Percentiles rank a stretch among this genome's conserved stretches.
phyloP scores from a whole-genome alignment of 139 green algal genomes.

The Zygnema circumcarinatum region DNA sequence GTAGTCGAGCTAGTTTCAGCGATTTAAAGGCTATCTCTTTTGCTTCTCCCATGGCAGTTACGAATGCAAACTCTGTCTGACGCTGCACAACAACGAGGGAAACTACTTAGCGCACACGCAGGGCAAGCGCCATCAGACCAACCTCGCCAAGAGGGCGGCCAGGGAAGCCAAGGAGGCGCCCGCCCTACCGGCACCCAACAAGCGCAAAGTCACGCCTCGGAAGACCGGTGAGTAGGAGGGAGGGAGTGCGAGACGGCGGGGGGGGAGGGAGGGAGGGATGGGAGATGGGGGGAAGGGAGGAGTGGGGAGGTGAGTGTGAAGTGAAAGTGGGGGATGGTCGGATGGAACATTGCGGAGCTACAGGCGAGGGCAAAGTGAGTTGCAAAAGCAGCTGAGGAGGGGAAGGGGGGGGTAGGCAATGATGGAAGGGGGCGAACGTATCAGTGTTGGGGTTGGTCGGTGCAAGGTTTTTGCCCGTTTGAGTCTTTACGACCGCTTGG shows the following conservation, averaged over 20 bases:
- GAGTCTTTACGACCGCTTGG: no score
- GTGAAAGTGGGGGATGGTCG: no score
- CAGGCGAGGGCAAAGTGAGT: no score
- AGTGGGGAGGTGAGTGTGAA: neutral
- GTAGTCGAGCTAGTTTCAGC: no score
- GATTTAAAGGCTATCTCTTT: no score
- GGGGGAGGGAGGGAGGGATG: neutral
- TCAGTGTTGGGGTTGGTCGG: no score
- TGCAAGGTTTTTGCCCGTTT: no score
- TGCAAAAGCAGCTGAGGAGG: no score
- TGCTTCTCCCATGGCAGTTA: constrained; percentile 70
- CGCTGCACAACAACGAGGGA: constrained; percentile 98
- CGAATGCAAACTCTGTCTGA: constrained; percentile 97
- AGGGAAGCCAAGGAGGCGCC: constrained; percentile 85
- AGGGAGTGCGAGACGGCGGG: neutral
- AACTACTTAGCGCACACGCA: constrained; percentile 99
- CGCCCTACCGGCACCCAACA: constrained; percentile 71
- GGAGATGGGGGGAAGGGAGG: neutral
- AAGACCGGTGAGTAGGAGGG: constrained; percentile 43
- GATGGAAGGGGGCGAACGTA: no score
- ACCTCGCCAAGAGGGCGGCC: constrained; percentile 97
- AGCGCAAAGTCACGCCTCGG: constrained; percentile 58
- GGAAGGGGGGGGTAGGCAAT: no score
- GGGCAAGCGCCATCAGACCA: constrained; percentile 95
- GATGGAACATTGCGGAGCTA: no score